Base-by-base conservation (phyloP, 1,284 basidiomycete genomes). In the Somion occarium region DNA sequence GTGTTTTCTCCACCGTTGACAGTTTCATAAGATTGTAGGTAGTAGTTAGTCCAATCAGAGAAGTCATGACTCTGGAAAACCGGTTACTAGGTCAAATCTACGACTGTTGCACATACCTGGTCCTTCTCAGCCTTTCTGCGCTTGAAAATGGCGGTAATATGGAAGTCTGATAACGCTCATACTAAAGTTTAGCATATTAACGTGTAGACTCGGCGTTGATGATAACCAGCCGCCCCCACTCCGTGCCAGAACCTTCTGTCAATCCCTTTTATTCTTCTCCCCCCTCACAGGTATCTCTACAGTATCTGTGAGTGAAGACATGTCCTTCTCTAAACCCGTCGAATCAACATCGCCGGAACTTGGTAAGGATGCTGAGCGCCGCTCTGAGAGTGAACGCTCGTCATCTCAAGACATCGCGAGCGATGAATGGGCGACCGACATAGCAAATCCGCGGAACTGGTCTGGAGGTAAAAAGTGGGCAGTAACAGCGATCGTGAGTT, bases 361-460 rank as follows among this genome's bases (percentile, higher is more conserved):
- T 15, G 7, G 7, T 7, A 34, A 34, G 15, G 30, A 15, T 7
- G 30, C 15, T 34, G 30, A 34, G 15, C 30, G 30, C 15, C 30
- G 15, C 7, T 34, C 7, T 34, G 30, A 34, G 30, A 34, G 30
- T 34, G 30, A 34, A 7, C 7, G 30, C 15, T 34, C 30, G 7
- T 15, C 15, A 7, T 34, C 30, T 34, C 7, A 34, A 15, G 30
- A 34, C 15, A 34, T 15, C n/a, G n/a, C n/a, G 7, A 7, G 30
- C 30, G 76, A 80, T 15, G 73, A 77, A 48, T 88, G 85, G 85
- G 71, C 74, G 38, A 61, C 74, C 48, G 80, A 80, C 57, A 75
- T 77, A 2, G 64, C 65, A 7, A 86, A 88, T 60, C 77, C 85
- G 1, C 74, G 83, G 25, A 86, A 88, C 60, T 88, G 83, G 83